These are phyloP conservation scores for Protomyces gravidus DNA, from an alignment of 1,139 yeast genomes.

Conservation along the genomic window DNA sequence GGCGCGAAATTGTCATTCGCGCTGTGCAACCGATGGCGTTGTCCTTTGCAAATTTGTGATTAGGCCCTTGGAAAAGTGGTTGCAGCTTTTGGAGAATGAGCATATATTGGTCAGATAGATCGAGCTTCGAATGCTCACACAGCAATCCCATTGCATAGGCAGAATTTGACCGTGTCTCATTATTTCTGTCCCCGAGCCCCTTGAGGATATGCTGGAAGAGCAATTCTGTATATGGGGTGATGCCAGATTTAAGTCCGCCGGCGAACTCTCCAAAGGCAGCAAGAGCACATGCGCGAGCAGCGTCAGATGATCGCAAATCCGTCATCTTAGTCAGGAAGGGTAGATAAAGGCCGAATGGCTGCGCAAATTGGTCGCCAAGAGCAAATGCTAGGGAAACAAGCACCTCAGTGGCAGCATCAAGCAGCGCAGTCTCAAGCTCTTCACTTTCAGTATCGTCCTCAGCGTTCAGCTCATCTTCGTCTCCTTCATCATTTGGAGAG, in stretches of 20 bases:
- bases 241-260: conserved; percentile 59
- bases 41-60: conserved; percentile 42
- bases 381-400: conserved; percentile 70
- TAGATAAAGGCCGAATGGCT: conserved; percentile 61
- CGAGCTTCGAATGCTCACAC: conserved; percentile 51
- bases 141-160: conserved; percentile 92
- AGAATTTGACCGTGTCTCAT: conserved; percentile 90
- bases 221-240: conserved; percentile 63
- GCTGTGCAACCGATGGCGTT: conserved; percentile 73
- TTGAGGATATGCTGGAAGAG: conserved; percentile 64
- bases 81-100: conserved; percentile 71
- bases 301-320: conserved; percentile 58
- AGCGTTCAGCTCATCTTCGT: conserved; percentile 52
- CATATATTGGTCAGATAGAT: conserved; percentile 31
- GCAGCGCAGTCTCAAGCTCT: conserved; percentile 80
- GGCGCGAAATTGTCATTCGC: conserved; percentile 75
- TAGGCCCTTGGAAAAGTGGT: conserved; percentile 73
- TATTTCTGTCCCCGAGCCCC: conserved; percentile 70
- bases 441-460: conserved; percentile 46
- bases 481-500: conserved; percentile 45
- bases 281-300: conserved; percentile 75
- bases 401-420: conserved; percentile 82
- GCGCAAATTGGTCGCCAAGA: conserved; percentile 68
- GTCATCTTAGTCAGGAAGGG: conserved; percentile 57
- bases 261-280: conserved; percentile 91